Conservation (phyloP, 2,329 filamentous ascomycete genomes). For the Aspergillus transmontanensis region DNA sequence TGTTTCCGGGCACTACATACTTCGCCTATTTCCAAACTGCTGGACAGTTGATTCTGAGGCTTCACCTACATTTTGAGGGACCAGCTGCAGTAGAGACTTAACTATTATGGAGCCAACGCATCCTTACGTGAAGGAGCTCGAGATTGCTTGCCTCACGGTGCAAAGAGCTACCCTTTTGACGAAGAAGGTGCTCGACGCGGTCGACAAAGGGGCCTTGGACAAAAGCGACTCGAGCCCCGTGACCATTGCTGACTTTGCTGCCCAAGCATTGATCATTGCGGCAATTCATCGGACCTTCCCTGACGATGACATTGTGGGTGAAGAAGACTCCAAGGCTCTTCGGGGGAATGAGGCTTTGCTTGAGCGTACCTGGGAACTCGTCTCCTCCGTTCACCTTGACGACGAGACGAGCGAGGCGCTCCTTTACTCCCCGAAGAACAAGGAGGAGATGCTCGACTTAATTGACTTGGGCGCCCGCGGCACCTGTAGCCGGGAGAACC, state of each 20-base stretch:
- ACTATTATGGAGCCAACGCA: slow-evolving; percentile 27
- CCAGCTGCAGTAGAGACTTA: neutral
- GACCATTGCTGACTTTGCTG: slow-evolving; percentile 65
- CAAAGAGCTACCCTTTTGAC: slow-evolving; percentile 61
- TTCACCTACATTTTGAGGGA: neutral
- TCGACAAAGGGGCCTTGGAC: slow-evolving; percentile 55
- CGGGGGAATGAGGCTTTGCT: slow-evolving; percentile 52
- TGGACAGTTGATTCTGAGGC: neutral
- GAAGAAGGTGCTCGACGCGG: slow-evolving; percentile 53
- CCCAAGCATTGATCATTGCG: slow-evolving; percentile 63
- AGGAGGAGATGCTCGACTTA: slow-evolving; percentile 61
- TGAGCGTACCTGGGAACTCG: slow-evolving; percentile 59
- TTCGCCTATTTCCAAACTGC: neutral
- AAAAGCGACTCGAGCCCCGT: slow-evolving; percentile 64
- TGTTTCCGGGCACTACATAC: neutral
- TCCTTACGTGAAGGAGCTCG: slow-evolving; percentile 39
- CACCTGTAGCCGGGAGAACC: slow-evolving; percentile 39
- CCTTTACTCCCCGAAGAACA: slow-evolving; percentile 47
- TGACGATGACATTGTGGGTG: slow-evolving; percentile 60
- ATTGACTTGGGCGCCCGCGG: slow-evolving; percentile 61
- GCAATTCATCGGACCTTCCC: slow-evolving; percentile 59
- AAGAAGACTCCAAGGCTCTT: slow-evolving; percentile 60
- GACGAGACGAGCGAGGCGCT: slow-evolving; percentile 34
- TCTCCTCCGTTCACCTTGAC: slow-evolving; percentile 41
- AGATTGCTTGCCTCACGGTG: slow-evolving; percentile 49